Evolutionary conservation across 2,329 filamentous ascomycete genomes (phyloP), one percentile per base, ranked within the genome.

Genomic region (Fusarium albidum): DNA sequence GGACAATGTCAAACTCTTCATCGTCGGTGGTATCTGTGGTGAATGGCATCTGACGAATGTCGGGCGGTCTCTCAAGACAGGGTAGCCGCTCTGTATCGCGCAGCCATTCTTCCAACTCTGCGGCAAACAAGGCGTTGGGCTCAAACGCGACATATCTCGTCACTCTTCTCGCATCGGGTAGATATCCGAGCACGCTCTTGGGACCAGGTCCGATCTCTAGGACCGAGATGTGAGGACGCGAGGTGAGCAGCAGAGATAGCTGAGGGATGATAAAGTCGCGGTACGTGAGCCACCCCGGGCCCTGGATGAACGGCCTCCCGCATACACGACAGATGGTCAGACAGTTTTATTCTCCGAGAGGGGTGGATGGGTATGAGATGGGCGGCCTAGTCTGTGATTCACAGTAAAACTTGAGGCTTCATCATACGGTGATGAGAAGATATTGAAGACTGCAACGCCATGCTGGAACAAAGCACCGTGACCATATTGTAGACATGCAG

Each of bases 151-250:
- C 64, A 61, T 87, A 87, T 62, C 40, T 77, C 8, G n/a, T 72
- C 50, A 87, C 68, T 39, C 75, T 80, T 6, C 57, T 68, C 75
- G 77, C 31, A 79, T 27, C 12, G 4, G 83, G 80, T 14, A 88
- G 70, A 63, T 74, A 43, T 49, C 71, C 79, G 40, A 88, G 72
- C 7, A 88, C 61, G 60, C 76, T 86, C 67, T 77, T 73, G 0
- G 81, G 78, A 9, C 85, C 85, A 0, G 85, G 82, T 57, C 83
- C 82, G 42, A 87, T 80, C 61, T 88, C 85, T 6, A 88, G 73
- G 13, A 79, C 76, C 4, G 83, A 85, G 55, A 87, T 68, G 11
- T 63, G 39, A 21, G 6, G 42, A 26, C 72, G 74, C 6, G 77
- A 77, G 29, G 70, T 63, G 58, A 79, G 60, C 1, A 81, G 55